Conservation (phyloP, 176 grass and related monocot genomes). For the Zoysia pacifica region DNA sequence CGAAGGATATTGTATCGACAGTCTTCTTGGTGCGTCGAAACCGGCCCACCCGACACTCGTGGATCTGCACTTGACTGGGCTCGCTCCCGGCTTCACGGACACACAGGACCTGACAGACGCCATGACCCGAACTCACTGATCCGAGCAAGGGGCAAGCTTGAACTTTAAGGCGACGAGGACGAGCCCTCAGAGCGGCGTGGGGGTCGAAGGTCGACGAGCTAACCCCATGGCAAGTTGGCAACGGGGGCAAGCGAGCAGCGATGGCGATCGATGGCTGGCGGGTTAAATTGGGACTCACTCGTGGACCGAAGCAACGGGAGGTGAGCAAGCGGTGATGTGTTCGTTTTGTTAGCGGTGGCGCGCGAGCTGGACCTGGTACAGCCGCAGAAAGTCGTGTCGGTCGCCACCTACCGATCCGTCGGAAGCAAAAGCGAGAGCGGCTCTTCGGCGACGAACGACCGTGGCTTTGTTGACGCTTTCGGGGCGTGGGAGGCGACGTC, state of each 20-base stretch:
- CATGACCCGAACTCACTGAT: constrained; percentile 30
- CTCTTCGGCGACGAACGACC: background rate
- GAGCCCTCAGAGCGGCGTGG: constrained; percentile 33
- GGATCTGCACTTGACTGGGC: constrained; percentile 47
- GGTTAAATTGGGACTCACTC: constrained; percentile 39
- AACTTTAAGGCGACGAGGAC: background rate
- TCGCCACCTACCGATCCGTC: no score
- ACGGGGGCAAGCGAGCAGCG: constrained; percentile 2
- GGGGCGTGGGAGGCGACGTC: background rate
- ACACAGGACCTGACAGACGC: constrained; percentile 41
- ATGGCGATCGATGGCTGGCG: constrained; percentile 32
- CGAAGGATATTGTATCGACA: background rate
- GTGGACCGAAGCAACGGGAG: background rate
- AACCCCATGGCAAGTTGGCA: constrained; percentile 36
- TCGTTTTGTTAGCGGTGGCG: no score
- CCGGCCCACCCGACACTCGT: constrained; percentile 34
- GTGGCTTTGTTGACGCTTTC: background rate
- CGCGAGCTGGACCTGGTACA: no score
- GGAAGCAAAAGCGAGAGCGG: no score
- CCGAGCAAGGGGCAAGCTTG: background rate
- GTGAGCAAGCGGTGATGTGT: no score
- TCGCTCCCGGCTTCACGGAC: constrained; percentile 32
- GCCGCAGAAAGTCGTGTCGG: no score
- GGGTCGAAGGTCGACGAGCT: constrained; percentile 7
- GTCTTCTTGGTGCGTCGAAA: constrained; percentile 24